Percentiles rank a stretch among this genome's conserved stretches.
Evolutionary conservation across 768 basidiomycete species (phyloP).

Genomic region (Macrocybe gigantea): DNA sequence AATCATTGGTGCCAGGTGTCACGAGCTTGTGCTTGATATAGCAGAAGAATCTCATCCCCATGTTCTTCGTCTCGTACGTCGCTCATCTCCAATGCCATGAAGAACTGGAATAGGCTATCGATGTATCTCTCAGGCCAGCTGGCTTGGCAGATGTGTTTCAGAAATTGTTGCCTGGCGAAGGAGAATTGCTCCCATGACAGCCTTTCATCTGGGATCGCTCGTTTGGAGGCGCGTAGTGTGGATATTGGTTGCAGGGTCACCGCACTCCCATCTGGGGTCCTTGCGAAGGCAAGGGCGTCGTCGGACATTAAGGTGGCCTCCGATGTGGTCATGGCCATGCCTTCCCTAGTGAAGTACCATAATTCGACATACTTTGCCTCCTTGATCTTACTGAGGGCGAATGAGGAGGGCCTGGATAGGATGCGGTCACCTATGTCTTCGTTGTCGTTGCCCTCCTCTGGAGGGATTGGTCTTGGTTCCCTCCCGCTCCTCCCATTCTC

Average conservation of each 20-base stretch:
- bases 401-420: background rate
- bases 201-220: background rate
- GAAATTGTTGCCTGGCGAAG: constrained; percentile 1
- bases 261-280: background rate
- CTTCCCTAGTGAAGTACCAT: background rate
- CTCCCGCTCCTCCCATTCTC: no score
- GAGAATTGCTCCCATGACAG: constrained; percentile 10
- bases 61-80: background rate
- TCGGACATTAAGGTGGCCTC: background rate
- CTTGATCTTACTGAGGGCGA: background rate
- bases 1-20: constrained; percentile 1
- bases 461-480: no score
- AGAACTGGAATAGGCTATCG: background rate
- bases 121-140: constrained; percentile 1
- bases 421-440: no score
- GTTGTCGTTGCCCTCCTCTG: no score
- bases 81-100: background rate
- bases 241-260: background rate
- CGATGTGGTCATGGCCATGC: background rate
- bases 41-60: background rate
- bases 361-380: background rate
- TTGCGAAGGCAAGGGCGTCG: constrained; percentile 1
- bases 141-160: background rate
- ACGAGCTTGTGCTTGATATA: constrained; percentile 3
- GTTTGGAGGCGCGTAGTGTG: constrained; percentile 4